Base-by-base conservation (phyloP, 495 filamentous ascomycete genomes). In the Filosporella fistucella region DNA sequence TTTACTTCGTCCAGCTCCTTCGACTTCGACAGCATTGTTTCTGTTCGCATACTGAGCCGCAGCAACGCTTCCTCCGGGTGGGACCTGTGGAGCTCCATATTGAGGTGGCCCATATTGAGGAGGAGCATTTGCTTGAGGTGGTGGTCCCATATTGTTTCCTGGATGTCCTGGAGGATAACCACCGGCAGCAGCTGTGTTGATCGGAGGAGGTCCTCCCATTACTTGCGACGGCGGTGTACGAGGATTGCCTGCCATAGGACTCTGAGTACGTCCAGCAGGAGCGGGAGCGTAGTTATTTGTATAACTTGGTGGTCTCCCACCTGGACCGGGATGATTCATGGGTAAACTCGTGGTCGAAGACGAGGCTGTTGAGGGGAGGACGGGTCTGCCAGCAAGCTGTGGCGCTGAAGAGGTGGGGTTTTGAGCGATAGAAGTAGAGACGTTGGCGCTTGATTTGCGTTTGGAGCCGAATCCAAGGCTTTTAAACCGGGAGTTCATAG, bases 1-100 rank as follows among this genome's bases (percentile, higher is more conserved):
- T 64, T 87, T 88, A 62, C 79, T 86, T 59, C 88, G 77, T 58
- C 86, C 88, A 45, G 81, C 85, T 22, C 86, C 89, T 56, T 96
- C 90, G 20, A 96, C 86, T 64, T 96, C 94, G 28, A 84, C 85
- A 43, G 79, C 78, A 40, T 76, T 69, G 47, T 50, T 70, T 56
- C 52, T 75, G 68, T 61, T 72, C 64, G 28, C 63, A 47, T 46
- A 63, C 49, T 54, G 57, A 45, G 75, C 74, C 0, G 70, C 74
- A 7, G 74, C 75, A 23, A 47, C 28, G 23, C 41, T 57, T 13
- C 49, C 33, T 30, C 49, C 52, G 13, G 63, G 18, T 16, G 52
- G 41, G 1, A 43, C 14, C 4, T 35, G 32, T 0, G 59, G 52
- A 20, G 52, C 40, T 22, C 45, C 55, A 41, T 54, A 52, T 12